These are phyloP conservation scores for Fomes fomentarius DNA, from an alignment of 1,284 basidiomycete species.

Conservation along the genomic window DNA sequence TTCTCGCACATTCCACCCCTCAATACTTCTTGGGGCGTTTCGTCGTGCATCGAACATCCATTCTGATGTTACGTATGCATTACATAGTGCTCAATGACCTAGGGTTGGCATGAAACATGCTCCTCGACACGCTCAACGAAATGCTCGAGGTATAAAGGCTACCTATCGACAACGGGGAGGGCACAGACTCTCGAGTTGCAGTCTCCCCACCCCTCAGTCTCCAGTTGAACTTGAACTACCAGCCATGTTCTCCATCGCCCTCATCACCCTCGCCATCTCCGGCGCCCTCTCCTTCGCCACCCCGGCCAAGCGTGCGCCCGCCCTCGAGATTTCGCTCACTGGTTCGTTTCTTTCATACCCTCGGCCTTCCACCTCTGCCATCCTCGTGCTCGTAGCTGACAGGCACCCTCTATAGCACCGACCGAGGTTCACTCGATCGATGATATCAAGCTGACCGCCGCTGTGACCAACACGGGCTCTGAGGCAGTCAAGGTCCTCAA, in stretches of 20 bases:
- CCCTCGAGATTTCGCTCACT: slow-evolving; percentile 29
- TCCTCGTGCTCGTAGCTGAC: no score
- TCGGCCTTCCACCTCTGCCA: no score
- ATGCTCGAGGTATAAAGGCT: no score
- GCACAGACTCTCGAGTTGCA: slow-evolving; percentile 11
- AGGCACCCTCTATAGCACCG: slow-evolving; percentile 23
- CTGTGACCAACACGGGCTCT: slow-evolving; percentile 42
- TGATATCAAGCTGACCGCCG: slow-evolving; percentile 43
- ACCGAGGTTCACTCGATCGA: slow-evolving; percentile 38
- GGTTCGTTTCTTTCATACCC: slow-evolving; percentile 9
- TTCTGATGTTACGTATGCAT: no score
- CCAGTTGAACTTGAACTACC: not conserved
- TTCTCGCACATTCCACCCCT: no score
- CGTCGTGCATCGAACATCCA: no score
- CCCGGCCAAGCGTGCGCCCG: slow-evolving; percentile 22
- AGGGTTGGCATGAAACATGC: no score
- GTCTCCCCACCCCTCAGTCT: slow-evolving; percentile 1
- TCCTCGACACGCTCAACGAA: no score
- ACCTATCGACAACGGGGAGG: no score
- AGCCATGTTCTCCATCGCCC: slow-evolving; percentile 20
- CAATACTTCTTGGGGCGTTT: no score
- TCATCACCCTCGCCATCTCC: slow-evolving; percentile 20
- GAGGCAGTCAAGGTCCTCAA: slow-evolving; percentile 44
- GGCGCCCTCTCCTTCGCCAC: slow-evolving; percentile 23
- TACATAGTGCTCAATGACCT: no score